Evolutionary conservation across 306 rosid species (phyloP).

Genomic region (Bauhinia variegata): DNA sequence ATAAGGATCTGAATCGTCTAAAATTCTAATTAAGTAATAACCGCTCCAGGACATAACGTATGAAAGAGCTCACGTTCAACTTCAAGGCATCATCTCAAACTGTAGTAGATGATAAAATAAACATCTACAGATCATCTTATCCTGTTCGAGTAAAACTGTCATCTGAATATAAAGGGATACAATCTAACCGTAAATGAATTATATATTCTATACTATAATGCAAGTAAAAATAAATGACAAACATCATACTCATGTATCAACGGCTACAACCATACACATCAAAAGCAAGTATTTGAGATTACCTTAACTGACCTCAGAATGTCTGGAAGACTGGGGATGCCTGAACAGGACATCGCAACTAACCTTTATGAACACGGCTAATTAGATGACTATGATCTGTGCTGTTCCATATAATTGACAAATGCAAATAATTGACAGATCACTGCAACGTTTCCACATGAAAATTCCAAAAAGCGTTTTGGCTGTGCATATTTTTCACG

Average conservation of each 20-base stretch:
- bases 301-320: conserved; percentile 27
- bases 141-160: background rate
- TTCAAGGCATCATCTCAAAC: too few relatives aligned
- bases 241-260: background rate
- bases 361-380: conserved; percentile 12
- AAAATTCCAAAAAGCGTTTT: conserved; percentile 50
- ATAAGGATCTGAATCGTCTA: background rate
- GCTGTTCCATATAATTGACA: conserved; percentile 15
- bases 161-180: background rate
- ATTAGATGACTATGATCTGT: background rate
- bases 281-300: background rate
- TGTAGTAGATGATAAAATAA: too few relatives aligned
- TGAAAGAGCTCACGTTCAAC: background rate
- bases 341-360: conserved; percentile 11
- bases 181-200: too few relatives aligned
- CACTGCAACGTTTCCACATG: conserved; percentile 47
- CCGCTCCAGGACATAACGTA: conserved; percentile 8
- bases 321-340: conserved; percentile 13
- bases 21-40: background rate
- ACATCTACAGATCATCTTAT: background rate
- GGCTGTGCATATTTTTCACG: conserved; percentile 56
- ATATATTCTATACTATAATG: background rate
- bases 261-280: conserved; percentile 22
- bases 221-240: background rate
- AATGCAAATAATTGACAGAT: conserved; percentile 22